Evolutionary conservation across 148 eudicot genomes (phyloP).

Genomic region (Amaranthus palmeri): DNA sequence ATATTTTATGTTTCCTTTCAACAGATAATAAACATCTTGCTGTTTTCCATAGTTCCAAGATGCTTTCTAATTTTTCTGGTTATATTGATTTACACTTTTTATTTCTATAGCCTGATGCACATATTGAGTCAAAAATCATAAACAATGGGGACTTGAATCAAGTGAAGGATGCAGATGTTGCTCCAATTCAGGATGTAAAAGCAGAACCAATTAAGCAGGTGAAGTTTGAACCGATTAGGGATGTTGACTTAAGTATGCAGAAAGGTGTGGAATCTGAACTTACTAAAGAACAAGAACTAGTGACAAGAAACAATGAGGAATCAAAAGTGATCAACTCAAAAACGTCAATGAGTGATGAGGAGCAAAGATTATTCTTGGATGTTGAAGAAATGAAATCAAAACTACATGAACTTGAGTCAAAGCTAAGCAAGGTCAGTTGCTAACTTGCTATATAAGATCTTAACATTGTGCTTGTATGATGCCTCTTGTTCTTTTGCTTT

Average conservation of each 20-base stretch:
- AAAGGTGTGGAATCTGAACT: conserved; percentile 26
- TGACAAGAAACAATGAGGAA: conserved; percentile 12
- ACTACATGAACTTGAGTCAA: conserved; percentile 48
- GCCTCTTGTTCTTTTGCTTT: background rate
- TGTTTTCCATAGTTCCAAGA: background rate
- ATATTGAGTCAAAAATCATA: conserved; percentile 23
- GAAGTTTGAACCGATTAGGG: conserved; percentile 19
- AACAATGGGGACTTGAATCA: conserved; percentile 21
- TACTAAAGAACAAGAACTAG: conserved; percentile 27
- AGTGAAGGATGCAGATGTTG: conserved; percentile 15
- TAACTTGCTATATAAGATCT: conserved; percentile 26
- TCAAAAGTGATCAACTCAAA: conserved; percentile 32
- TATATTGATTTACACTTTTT: background rate
- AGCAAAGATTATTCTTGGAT: conserved; percentile 50
- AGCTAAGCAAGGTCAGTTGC: conserved; percentile 67
- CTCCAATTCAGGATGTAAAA: conserved; percentile 9
- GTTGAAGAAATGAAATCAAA: conserved; percentile 69
- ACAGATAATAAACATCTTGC: background rate
- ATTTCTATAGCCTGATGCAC: conserved; percentile 25
- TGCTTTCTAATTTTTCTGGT: background rate
- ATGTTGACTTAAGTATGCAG: conserved; percentile 13
- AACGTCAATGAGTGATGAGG: conserved; percentile 32
- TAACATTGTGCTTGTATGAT: background rate
- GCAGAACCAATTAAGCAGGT: conserved; percentile 22
- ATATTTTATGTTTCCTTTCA: background rate